Conservation (phyloP, 768 basidiomycete species). For the Suillus plorans region DNA sequence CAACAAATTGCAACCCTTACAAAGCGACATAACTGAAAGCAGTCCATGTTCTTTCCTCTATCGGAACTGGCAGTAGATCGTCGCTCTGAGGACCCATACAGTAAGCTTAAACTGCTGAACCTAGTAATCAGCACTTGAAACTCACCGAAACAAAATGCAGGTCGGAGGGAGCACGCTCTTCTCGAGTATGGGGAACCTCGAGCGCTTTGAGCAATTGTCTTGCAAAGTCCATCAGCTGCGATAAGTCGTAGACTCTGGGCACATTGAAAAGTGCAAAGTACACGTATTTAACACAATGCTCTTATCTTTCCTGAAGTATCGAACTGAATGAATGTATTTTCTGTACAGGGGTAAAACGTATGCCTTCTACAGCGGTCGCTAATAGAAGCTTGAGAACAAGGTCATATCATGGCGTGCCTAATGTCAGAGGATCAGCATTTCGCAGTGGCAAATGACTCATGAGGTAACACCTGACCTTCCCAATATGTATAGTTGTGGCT, state of each 20-base stretch:
- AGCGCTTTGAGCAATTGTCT: slow-evolving; percentile 25
- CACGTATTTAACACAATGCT: slow-evolving; percentile 4
- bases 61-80: slow-evolving; percentile 59
- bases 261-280: not conserved
- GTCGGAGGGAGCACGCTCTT: slow-evolving; percentile 38
- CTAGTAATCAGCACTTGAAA: slow-evolving; percentile 12
- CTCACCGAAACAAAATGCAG: slow-evolving; percentile 52
- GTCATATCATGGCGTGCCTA: not conserved
- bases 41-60: slow-evolving; percentile 59
- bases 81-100: slow-evolving; percentile 45
- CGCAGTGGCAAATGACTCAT: no score
- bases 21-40: slow-evolving; percentile 60
- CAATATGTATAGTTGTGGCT: no score
- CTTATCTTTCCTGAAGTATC: slow-evolving; percentile 3
- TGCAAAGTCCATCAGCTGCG: slow-evolving; percentile 11
- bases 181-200: slow-evolving; percentile 51
- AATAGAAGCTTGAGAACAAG: slow-evolving; percentile 8
- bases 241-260: not conserved
- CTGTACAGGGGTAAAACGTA: not conserved
- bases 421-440: not conserved
- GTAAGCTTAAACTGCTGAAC: slow-evolving; percentile 3
- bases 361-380: not conserved
- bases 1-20: slow-evolving; percentile 30
- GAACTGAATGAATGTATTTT: not conserved
- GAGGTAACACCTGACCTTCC: no score